Evolutionary conservation across 768 basidiomycete species (phyloP), one percentile per base, ranked within the genome.

Genomic region (Flagelloscypha sp.): DNA sequence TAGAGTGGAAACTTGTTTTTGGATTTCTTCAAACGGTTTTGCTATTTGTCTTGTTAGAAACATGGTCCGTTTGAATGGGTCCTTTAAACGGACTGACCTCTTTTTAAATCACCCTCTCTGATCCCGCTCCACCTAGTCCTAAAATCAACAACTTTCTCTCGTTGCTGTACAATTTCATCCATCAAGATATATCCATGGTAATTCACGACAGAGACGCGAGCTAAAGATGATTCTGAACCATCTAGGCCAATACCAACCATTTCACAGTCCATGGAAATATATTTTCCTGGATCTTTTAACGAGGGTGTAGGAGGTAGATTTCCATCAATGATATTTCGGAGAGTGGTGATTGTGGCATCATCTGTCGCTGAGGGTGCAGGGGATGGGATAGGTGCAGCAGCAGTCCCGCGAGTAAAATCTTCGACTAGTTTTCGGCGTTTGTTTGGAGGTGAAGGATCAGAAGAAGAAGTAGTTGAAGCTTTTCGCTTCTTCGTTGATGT

Each of bases 231-330:
- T 53, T 94, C 88, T 3, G 57, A 58, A 15, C 87, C 88, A 17
- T 79, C 69, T n/a, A 76, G 68, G 1, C 90, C 90, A n/a, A 94
- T 73, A 4, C 92, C 92, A 8, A 98, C 93, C 90, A 98, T 95
- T 58, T 98, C 94, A 48, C 94, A 98, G 57, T 99, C 94, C 19
- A 99, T 63, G 0, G 89, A 78, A 27, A 95, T 61, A 43, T 84
- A 84, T 49, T 73, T 80, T 31, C 83, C 83, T 4, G 76, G 74
- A 17, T 9, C 15, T 27, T 27, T 9, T 9, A 9, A 27, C 9
- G 25, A 15, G 9, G 25, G 25, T 27, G 9, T 13, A 27, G 25
- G n/a, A n/a, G n/a, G n/a, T n/a, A n/a, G n/a, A n/a, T n/a, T n/a
- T n/a, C n/a, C n/a, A n/a, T n/a, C n/a, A n/a, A n/a, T n/a, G n/a